A percentile compares a stretch with the other conserved stretches of the same genome.
These are phyloP conservation scores for Letharia columbiana DNA, from an alignment of 495 filamentous ascomycete genomes.

Conservation along the genomic window DNA sequence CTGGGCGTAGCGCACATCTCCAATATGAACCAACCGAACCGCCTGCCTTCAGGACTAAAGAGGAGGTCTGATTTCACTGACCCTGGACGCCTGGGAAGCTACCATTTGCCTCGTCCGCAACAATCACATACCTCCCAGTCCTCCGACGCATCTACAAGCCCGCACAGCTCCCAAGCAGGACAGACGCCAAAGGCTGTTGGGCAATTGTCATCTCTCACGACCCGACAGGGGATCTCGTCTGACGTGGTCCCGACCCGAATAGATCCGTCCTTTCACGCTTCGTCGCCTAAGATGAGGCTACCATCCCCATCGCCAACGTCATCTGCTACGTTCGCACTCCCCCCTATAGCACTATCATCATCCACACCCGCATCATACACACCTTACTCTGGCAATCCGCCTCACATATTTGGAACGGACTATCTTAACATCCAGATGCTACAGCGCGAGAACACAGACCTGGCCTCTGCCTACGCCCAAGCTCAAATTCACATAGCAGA, in stretches of 20 bases:
- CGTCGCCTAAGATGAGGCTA: not conserved
- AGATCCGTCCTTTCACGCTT: not conserved
- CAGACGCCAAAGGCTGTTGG: not conserved
- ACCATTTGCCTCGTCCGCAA: constrained; percentile 7
- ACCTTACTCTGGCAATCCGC: constrained; percentile 5
- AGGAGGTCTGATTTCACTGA: constrained; percentile 5
- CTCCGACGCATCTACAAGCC: constrained; percentile 8
- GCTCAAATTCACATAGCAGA: constrained; percentile 17
- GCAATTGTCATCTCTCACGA: not conserved
- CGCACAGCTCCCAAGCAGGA: constrained; percentile 10
- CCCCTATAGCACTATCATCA: not conserved
- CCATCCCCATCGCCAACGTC: not conserved
- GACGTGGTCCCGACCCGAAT: constrained; percentile 1
- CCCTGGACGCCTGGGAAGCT: not conserved
- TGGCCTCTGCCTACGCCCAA: constrained; percentile 9
- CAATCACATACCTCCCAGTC: not conserved
- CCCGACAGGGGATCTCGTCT: not conserved
- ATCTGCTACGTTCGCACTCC: constrained; percentile 11
- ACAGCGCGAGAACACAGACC: constrained; percentile 20
- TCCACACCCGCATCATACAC: constrained; percentile 2
- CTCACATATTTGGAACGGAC: constrained; percentile 3
- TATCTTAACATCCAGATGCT: constrained; percentile 7
- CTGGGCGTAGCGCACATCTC: constrained; percentile 3
- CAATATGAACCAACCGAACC: constrained; percentile 27
- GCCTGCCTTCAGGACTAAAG: constrained; percentile 6